Evolutionary conservation across 306 rosid genomes (phyloP), one percentile per base, ranked within the genome.

Genomic region (Cajanus cajan): DNA sequence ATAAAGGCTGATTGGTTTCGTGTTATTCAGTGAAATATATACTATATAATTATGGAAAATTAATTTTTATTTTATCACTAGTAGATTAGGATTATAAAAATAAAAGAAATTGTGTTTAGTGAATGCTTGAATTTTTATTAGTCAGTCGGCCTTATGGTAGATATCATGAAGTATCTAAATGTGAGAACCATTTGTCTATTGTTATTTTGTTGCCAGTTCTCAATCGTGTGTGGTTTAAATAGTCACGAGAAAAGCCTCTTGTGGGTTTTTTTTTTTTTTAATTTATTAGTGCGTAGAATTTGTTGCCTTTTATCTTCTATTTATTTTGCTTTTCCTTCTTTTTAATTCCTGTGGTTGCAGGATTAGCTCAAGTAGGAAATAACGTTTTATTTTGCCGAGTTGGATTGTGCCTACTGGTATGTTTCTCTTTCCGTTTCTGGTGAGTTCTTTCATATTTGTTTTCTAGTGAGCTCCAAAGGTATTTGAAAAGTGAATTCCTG

Each of bases 261-360:
- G 16, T 13, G 77, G 73, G 47, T 40, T 25, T 54, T 47, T 74
- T 55, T 45, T 37, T 3, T 16, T 52, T 67, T 31, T 73, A 73
- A 25, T 68, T 73, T 47, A 1, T 44, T 65, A 68, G 50, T 44
- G 31, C 47, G 57, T 70, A 71, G 52, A 80, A 63, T 58, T 68
- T 28, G 64, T 58, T 59, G 22, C 79, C 15, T 58, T 31, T 25
- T 24, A 73, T 48, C 33, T 52, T 34, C 8, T 47, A 66, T 71
- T 79, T 76, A 58, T 76, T 55, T 72, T 51, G 75, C 71, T 83
- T 76, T n/a, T n/a, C n/a, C n/a, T n/a, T 85, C 82, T 79, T 75
- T 78, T 83, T 77, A 74, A 73, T 85, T 85, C 76, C 63, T 80
- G 74, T 87, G 87, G 86, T 88, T 90, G 91, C 96, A 90, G 96